Percentiles rank a stretch among this genome's conserved stretches.
phyloP scores from a whole-genome alignment of 2,329 filamentous ascomycete genomes.

The Talaromyces sp. region DNA sequence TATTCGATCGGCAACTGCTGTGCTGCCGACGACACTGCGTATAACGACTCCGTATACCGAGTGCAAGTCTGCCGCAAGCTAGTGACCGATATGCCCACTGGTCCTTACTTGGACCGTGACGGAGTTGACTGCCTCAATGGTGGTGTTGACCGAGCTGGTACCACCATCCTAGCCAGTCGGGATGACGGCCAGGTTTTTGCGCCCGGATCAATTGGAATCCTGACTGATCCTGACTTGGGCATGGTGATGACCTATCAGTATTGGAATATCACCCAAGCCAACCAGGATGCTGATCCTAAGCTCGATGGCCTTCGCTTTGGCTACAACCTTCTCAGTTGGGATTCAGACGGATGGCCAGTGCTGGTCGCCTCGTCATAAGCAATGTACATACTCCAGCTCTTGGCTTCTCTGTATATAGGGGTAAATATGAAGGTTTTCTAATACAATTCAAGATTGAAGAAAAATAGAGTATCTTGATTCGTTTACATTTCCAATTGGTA shows the following conservation, averaged over 20 bases:
- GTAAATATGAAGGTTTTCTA: not conserved
- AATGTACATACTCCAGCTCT: not conserved
- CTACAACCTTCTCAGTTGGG: not conserved
- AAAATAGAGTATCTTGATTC: not conserved
- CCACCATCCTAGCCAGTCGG: not conserved
- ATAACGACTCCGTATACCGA: not conserved
- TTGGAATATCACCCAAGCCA: not conserved
- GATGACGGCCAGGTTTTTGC: not conserved
- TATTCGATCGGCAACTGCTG: not conserved
- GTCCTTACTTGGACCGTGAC: not conserved
- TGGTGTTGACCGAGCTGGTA: not conserved
- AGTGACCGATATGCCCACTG: not conserved
- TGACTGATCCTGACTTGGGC: not conserved
- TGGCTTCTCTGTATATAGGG: not conserved
- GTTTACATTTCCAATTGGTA: not conserved
- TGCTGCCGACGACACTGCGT: not conserved
- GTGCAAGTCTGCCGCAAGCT: not conserved
- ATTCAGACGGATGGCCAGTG: not conserved
- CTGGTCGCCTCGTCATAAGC: not conserved
- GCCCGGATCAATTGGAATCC: not conserved
- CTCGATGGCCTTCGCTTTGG: not conserved
- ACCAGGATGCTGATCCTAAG: not conserved
- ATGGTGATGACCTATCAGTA: not conserved
- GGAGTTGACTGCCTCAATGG: not conserved
- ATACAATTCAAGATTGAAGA: not conserved